These are phyloP conservation scores for Cicer cuneatum DNA, from an alignment of 306 rosid species.

Conservation along the genomic window DNA sequence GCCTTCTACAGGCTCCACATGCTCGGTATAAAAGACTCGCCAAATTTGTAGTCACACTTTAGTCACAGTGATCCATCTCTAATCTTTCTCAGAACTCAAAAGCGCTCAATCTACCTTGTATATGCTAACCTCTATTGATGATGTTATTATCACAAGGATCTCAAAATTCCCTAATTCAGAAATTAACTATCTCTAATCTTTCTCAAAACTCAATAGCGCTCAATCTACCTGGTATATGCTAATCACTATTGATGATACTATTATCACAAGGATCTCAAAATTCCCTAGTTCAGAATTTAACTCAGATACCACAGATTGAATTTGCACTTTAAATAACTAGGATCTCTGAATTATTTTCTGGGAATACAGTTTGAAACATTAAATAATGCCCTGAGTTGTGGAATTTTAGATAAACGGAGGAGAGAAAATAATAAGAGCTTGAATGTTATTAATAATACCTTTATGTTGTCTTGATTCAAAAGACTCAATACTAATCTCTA, in stretches of 20 bases:
- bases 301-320: background rate
- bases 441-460: no score
- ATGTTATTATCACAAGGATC: background rate
- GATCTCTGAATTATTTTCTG: background rate
- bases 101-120: no score
- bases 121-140: no score
- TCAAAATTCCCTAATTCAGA: background rate
- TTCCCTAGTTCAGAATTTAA: conserved; percentile 7
- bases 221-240: no score
- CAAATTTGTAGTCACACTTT: background rate
- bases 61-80: background rate
- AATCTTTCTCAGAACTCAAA: background rate
- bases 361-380: background rate
- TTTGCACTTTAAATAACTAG: background rate
- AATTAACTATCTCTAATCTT: background rate
- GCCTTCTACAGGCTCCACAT: background rate
- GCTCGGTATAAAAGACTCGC: background rate
- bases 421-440: no score
- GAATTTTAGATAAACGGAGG: no score
- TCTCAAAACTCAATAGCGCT: background rate
- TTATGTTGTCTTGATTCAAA: no score
- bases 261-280: background rate
- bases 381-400: background rate
- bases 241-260: background rate
- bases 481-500: no score